Base-by-base conservation (phyloP, 306 rosid genomes). In the Adenanthera pavonina region DNA sequence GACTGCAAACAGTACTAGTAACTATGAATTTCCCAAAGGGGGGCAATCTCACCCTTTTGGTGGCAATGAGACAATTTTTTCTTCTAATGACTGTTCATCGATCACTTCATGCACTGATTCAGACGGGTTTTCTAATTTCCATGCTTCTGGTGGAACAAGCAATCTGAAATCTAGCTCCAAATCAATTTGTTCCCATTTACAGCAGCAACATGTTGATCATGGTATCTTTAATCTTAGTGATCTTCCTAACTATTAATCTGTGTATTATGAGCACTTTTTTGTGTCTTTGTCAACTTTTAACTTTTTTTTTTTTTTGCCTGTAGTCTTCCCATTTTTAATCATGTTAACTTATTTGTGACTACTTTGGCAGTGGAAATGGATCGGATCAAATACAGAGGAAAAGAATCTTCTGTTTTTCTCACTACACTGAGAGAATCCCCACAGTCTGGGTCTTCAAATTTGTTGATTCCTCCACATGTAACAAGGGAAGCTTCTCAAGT, bases 191-290 rank as follows among this genome's bases (percentile, higher is more conserved):
- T 79, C 68, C 66, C 43, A 15, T 43, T 80, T 56, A 41, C 86
- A 79, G 69, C 81, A 61, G 78, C 87, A 78, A 47, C 75, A 74
- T 33, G 47, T 64, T 70, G 60, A 77, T 67, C 56, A 77, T 47
- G 49, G 91, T 87, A 84, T 52, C 80, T 52, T 41, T 8, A 4
- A 17, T 12, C 65, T 60, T 17, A 53, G 14, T 60, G 53, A 35
- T 44, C 66, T 53, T 73, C 48, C 33, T 11, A 44, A 40, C 44
- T 81, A 34, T 85, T 16, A 49, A 41, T 69, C n/a, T 16, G 2
- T 77, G 44, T 47, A 13, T 35, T 44, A 25, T 72, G 46, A 3
- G 10, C 11, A 57, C 34, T 53, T 49, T n/a, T 46, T 4, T 36
- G 9, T 62, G 10, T 34, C 34, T 30, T 48, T 49, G 3, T 49